Conservation (phyloP, 148 eudicot species). For the Cornus florida region DNA sequence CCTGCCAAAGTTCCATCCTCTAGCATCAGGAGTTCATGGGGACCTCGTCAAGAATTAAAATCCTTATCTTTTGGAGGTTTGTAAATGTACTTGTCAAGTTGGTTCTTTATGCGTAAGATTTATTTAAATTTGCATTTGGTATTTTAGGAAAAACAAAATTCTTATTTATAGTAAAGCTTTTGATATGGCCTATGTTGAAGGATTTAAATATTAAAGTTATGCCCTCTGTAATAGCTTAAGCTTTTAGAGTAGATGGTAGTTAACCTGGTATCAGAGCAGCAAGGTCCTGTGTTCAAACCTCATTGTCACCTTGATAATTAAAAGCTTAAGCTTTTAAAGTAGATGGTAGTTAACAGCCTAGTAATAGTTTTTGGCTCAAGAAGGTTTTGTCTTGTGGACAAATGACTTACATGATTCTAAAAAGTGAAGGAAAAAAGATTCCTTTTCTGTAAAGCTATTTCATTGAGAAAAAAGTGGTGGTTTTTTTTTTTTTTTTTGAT, state of each 20-base stretch:
- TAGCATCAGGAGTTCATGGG: conserved; percentile 14
- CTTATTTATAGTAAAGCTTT: background rate
- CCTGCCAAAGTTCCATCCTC: conserved; percentile 4
- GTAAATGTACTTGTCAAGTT: background rate
- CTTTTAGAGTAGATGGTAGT: no score
- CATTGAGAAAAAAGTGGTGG: background rate
- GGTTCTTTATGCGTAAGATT: background rate
- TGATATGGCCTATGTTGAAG: background rate
- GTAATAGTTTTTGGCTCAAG: background rate
- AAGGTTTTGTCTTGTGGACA: background rate
- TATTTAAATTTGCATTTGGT: background rate
- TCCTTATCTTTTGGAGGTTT: conserved; percentile 19
- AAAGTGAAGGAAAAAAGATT: background rate
- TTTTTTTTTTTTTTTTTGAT: no score
- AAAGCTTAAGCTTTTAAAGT: no score
- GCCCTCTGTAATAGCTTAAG: no score
- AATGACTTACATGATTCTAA: background rate
- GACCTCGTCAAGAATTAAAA: conserved; percentile 6
- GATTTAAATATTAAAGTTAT: no score
- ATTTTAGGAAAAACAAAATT: background rate
- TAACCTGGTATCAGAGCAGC: no score
- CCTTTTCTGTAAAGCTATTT: background rate
- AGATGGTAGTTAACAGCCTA: no score
- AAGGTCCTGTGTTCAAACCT: no score
- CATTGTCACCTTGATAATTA: no score